Percentiles rank a stretch among this genome's conserved stretches.
Conservation (phyloP, 169 alveolate genomes). For the Cryptosporidium tyzzeri region DNA sequence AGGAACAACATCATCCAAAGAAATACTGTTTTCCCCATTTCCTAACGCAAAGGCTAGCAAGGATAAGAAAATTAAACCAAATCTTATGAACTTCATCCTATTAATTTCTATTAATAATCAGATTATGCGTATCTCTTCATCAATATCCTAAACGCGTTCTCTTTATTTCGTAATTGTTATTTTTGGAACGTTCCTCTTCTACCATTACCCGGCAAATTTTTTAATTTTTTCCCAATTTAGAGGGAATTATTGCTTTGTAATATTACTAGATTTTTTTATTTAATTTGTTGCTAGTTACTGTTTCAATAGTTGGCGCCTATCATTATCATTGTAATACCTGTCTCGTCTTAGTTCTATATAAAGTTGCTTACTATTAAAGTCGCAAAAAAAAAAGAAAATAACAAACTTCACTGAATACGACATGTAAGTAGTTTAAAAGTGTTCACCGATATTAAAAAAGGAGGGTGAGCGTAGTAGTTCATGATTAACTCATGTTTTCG, state of each 20-base stretch:
- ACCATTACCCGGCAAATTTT: constrained; percentile 23
- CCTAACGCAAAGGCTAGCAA: not conserved
- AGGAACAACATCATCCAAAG: constrained; percentile 45
- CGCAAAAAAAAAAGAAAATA: not conserved
- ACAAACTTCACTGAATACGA: not conserved
- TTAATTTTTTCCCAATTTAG: not conserved
- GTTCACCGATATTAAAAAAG: not conserved
- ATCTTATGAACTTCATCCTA: constrained; percentile 19
- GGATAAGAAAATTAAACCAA: constrained; percentile 11
- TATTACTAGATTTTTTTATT: constrained; percentile 10
- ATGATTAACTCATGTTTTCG: too few species aligned
- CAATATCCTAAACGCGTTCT: constrained; percentile 29
- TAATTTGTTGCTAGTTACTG: not conserved
- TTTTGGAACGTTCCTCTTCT: not conserved
- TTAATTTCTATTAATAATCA: not conserved
- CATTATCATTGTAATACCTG: not conserved
- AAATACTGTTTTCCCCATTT: not conserved
- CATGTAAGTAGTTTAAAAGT: too few species aligned
- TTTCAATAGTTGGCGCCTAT: not conserved
- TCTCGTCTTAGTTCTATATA: constrained; percentile 14
- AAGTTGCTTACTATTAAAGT: not conserved
- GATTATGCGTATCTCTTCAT: constrained; percentile 29
- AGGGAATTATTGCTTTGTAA: constrained; percentile 18
- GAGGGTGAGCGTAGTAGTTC: too few species aligned
- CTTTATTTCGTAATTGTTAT: not conserved